These are phyloP conservation scores for Cryphonectria parasitica DNA, from an alignment of 2,329 filamentous ascomycete species.

Conservation along the genomic window DNA sequence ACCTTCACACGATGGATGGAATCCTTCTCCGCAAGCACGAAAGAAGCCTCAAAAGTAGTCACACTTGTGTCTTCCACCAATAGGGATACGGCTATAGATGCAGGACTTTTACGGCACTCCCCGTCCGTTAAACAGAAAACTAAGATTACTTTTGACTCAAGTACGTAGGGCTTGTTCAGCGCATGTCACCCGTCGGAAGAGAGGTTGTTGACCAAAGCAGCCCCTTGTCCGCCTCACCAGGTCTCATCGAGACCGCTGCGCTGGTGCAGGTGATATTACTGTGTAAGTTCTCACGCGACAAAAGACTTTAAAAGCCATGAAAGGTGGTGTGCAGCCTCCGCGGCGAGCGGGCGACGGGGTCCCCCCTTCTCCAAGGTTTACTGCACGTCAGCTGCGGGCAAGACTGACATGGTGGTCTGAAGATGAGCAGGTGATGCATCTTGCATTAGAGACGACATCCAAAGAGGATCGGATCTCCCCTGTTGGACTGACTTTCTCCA, in stretches of 20 bases:
- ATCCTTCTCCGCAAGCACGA: background rate
- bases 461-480: background rate
- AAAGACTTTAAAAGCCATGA: background rate
- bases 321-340: constrained; percentile 7
- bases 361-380: background rate
- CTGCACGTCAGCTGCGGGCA: constrained; percentile 23
- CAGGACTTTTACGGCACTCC: background rate
- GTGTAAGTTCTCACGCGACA: background rate
- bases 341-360: background rate
- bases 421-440: constrained; percentile 7
- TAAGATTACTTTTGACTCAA: background rate
- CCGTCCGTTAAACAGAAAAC: background rate
- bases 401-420: constrained; percentile 5
- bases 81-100: background rate
- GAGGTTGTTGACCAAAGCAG: background rate
- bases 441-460: background rate
- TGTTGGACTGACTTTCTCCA: background rate
- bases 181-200: background rate
- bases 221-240: background rate
- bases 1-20: background rate
- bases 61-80: background rate
- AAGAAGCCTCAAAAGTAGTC: background rate
- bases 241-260: background rate
- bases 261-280: constrained; percentile 4
- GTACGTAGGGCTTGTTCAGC: background rate